Base-by-base conservation (phyloP, 495 filamentous ascomycete species). In the Penicillium antarcticum region DNA sequence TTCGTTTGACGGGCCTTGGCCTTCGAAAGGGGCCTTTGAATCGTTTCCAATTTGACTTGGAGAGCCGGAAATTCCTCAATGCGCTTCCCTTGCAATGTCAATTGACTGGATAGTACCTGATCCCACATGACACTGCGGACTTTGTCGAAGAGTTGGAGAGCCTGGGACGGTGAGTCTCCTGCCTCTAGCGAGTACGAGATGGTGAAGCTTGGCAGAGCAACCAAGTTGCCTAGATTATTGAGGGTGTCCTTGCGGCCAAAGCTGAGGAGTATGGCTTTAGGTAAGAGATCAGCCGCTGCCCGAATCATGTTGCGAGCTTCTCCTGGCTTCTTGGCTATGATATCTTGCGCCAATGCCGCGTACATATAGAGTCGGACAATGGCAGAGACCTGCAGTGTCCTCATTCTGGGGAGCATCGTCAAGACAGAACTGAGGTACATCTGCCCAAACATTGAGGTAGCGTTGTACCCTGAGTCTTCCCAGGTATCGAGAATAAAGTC, bases 121-220 rank as follows among this genome's bases (percentile, higher is more conserved):
- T 48, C 33, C 45, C 45, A 48, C 45, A 48, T 48, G 8, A 48
- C 33, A n/a, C 45, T 48, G 17, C 45, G 45, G 16, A 48, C 33
- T 26, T 48, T 48, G 33, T 48, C 45, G n/a, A 48, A 48, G 12
- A 48, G 45, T 14, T 48, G 32, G 12, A 48, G 45, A 34, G 45
- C 45, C 14, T 38, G 17, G 6, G 32, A 38, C 14, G 45, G 31
- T 9, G 45, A 21, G 33, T 48, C 29, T 6, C 33, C 45, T 8
- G 45, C 45, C 9, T 37, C 45, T 11, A 48, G 45, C 2, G 45
- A 48, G 33, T 35, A 48, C 2, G 45, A 16, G 11, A 48, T 48
- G 8, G 45, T 21, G 26, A 48, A 48, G 11, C 29, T 35, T 26
- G 45, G 45, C 0, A 48, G 21, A 2, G 32, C 45, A 7, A 26